Conservation (phyloP, 495 filamentous ascomycete species). For the Aspergillus ostianus region DNA sequence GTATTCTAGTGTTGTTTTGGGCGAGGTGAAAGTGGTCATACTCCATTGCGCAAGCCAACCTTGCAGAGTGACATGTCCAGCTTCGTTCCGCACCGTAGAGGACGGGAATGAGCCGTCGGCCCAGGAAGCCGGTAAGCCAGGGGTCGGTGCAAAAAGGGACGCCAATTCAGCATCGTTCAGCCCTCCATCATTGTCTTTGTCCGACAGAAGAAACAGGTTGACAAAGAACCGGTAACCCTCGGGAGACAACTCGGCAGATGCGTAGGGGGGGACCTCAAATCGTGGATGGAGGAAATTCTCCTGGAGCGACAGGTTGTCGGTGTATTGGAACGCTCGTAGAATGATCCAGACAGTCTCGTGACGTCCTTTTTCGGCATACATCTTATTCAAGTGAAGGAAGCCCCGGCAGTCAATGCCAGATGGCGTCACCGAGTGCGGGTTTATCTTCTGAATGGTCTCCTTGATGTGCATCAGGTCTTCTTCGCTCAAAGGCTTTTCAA, state of each 20-base stretch:
- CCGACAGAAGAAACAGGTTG: constrained; percentile 89
- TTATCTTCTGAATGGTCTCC: constrained; percentile 66
- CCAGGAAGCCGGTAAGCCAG: constrained; percentile 84
- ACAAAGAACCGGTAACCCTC: constrained; percentile 97
- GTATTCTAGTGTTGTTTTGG: constrained; percentile 91
- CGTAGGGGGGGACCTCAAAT: constrained; percentile 87
- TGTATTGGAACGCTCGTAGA: constrained; percentile 92
- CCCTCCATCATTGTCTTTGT: constrained; percentile 96
- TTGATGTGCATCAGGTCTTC: constrained; percentile 90
- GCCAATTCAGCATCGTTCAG: constrained; percentile 79
- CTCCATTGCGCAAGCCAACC: constrained; percentile 99
- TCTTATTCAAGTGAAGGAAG: constrained; percentile 87
- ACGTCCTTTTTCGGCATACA: constrained; percentile 95
- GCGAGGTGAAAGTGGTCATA: constrained; percentile 97
- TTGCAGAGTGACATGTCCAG: constrained; percentile 91
- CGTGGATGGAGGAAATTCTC: constrained; percentile 90
- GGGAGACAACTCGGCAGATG: constrained; percentile 91
- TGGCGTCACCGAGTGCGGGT: constrained; percentile 60
- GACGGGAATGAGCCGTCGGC: constrained; percentile 89
- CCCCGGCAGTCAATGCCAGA: constrained; percentile 76
- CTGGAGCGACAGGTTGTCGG: constrained; percentile 85
- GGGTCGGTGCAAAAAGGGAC: constrained; percentile 89
- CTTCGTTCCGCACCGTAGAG: constrained; percentile 91
- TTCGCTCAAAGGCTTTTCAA: constrained; percentile 74
- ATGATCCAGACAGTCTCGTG: constrained; percentile 99